Base-by-base conservation (phyloP, 768 basidiomycete genomes). In the Mrakia gelida region DNA sequence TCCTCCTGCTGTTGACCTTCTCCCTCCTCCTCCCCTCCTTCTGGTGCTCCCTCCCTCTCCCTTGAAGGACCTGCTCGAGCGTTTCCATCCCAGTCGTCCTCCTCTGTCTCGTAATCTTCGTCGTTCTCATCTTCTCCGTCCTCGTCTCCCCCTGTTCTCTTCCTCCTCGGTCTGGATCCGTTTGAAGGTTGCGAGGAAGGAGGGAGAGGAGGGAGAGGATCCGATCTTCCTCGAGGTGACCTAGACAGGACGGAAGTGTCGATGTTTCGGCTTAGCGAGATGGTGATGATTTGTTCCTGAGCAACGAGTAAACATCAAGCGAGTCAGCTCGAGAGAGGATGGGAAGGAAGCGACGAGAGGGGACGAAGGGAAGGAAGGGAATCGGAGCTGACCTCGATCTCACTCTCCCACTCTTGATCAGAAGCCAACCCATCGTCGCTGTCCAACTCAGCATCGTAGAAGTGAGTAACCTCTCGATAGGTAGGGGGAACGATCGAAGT, bases 341-440 rank as follows among this genome's bases (percentile, higher is more conserved):
- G 30, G 23, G 38, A 23, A 13, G 30, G 16, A 34, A 41, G 56
- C 5, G 45, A 45, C 15, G n/a, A 38, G 18, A 41, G 21, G 3
- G 7, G 41, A 21, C 34, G 43, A n/a, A 15, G 26, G 21, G 45
- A 28, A 52, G 32, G 67, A 43, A 67, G 54, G 68, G 30, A 72
- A 34, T 2, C 0, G 32, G 59, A 52, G 72, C 72, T n/a, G 9
- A 78, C 77, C 65, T 78, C 77, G 26, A 78, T 78, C 73, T 78
- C 77, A 18, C 62, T 62, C 10, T 73, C 77, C 77, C 77, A 78
- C 26, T 78, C 77, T 56, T 78, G 65, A 56, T 78, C 77, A 0
- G 77, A 78, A 13, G 77, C 77, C n/a, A 78, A 67, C 3, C 73
- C 77, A 11, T 74, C 72, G 41, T 73, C 71, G 30, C 52, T 59